These are phyloP conservation scores for Takakia lepidozioides DNA, from an alignment of 225 moss, liverwort and hornwort species.

Conservation along the genomic window DNA sequence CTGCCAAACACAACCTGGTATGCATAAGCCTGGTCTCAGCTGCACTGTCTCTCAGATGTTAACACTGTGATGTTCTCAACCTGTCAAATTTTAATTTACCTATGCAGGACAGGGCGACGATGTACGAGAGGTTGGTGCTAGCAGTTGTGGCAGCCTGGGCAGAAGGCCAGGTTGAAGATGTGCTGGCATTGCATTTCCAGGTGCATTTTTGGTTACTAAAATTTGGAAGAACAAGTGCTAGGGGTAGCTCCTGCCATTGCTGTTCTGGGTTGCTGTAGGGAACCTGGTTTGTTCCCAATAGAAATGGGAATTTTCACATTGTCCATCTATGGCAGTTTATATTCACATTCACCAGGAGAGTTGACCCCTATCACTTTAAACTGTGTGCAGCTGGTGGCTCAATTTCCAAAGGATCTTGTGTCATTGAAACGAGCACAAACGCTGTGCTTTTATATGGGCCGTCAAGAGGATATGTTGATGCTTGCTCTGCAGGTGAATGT, in stretches of 20 bases:
- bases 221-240: no score
- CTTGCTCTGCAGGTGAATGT: slow-evolving; percentile 40
- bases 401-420: slow-evolving; percentile 60
- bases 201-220: slow-evolving; percentile 20
- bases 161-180: slow-evolving; percentile 34
- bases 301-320: no score
- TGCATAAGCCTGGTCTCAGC: neutral
- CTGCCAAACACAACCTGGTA: slow-evolving; percentile 69
- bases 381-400: slow-evolving; percentile 45
- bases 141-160: slow-evolving; percentile 41
- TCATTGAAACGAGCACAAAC: slow-evolving; percentile 68
- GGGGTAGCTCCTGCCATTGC: no score
- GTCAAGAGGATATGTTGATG: slow-evolving; percentile 53
- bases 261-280: neutral
- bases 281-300: no score
- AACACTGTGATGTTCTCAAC: no score
- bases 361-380: neutral
- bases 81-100: neutral
- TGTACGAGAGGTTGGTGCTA: slow-evolving; percentile 59
- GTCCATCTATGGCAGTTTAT: no score
- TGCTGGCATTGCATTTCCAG: slow-evolving; percentile 54
- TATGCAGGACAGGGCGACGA: slow-evolving; percentile 54
- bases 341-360: neutral
- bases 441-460: slow-evolving; percentile 63
- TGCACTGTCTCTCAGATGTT: no score